Evolutionary conservation across 1,284 basidiomycete species (phyloP).

Genomic region (Psilocybe mexicana): DNA sequence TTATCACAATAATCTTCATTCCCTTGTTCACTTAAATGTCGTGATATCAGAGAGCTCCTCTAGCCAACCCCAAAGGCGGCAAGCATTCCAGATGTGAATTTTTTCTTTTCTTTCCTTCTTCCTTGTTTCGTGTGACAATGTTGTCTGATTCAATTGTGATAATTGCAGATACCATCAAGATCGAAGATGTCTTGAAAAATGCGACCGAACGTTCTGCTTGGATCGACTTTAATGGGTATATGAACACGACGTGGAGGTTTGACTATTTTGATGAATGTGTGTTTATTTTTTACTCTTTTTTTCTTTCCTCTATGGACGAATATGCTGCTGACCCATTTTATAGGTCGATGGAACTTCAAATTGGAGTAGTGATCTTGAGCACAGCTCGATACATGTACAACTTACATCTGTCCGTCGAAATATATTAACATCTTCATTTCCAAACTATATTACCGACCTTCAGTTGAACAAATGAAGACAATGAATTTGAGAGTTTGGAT

Average conservation of each 20-base stretch:
- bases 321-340: not conserved
- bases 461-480: no score
- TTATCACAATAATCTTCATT: not conserved
- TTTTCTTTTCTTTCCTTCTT: not conserved
- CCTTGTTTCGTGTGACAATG: not conserved
- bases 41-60: conserved; percentile 20
- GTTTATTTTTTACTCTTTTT: not conserved
- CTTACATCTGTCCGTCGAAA: not conserved
- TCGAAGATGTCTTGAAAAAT: conserved; percentile 25
- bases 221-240: conserved; percentile 26
- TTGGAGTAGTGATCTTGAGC: not conserved
- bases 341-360: conserved; percentile 25
- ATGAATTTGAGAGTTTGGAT: no score
- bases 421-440: not conserved
- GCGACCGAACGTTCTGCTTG: conserved; percentile 24
- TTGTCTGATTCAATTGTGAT: no score
- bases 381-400: not conserved
- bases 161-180: conserved; percentile 22
- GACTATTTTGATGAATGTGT: conserved; percentile 29
- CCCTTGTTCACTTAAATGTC: not conserved
- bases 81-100: conserved; percentile 24
- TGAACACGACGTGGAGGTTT: conserved; percentile 25
- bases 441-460: no score
- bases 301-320: not conserved
- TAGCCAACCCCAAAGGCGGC: conserved; percentile 25